phyloP scores from a whole-genome alignment of 164 flowering plant genomes.

The Aristolochia contorta region DNA sequence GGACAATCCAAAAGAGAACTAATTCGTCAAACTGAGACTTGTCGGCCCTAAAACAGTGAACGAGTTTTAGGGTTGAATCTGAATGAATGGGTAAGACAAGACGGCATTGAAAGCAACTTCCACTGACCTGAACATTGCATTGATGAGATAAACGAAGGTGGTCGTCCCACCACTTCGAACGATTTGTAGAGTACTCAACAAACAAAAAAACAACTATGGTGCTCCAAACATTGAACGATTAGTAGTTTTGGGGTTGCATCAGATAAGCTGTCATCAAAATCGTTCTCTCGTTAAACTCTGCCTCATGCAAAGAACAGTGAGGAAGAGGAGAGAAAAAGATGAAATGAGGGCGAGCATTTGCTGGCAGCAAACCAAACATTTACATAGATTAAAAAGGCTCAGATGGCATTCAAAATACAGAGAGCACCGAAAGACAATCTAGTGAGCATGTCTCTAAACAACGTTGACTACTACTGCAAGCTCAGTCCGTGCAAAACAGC shows the following conservation, averaged over 20 bases:
- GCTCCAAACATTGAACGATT: too few relatives aligned
- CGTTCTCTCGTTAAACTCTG: not conserved
- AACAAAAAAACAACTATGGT: too few relatives aligned
- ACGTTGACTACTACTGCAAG: conserved; percentile 7
- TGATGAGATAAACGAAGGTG: too few relatives aligned
- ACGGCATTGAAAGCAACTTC: too few relatives aligned
- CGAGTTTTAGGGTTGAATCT: too few relatives aligned
- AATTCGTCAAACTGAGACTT: not conserved
- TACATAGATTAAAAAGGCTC: conserved; percentile 19
- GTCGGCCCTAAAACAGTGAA: conserved; percentile 1
- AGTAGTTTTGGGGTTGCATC: too few relatives aligned
- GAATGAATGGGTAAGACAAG: too few relatives aligned
- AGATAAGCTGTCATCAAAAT: not conserved
- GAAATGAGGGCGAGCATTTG: conserved; percentile 6
- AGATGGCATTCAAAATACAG: conserved; percentile 24
- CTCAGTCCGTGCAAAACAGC: conserved; percentile 9
- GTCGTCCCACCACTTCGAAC: too few relatives aligned
- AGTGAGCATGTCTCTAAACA: conserved; percentile 8
- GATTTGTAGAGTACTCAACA: too few relatives aligned
- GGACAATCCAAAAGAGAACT: not conserved
- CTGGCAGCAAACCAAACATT: conserved; percentile 29
- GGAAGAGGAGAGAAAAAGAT: not conserved
- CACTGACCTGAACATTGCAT: too few relatives aligned
- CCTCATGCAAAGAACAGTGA: conserved; percentile 1
- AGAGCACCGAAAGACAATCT: not conserved